These are phyloP conservation scores for Acanthamoeba sp. DNA, from an alignment of 208 protist genomes.

Conservation along the genomic window DNA sequence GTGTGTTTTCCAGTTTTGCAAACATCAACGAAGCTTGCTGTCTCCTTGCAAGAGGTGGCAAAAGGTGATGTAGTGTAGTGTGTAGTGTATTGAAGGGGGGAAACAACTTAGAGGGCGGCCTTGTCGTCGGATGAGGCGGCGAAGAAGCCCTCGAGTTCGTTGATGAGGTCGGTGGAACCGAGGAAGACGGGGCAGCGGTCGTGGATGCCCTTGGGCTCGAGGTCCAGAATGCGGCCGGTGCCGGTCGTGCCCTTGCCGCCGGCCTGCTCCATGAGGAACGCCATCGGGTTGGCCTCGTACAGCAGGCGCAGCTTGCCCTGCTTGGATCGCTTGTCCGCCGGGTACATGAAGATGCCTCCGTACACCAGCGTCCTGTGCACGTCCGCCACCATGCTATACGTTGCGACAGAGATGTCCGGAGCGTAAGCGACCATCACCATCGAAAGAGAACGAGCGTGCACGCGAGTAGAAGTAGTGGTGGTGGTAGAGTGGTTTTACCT, in stretches of 20 bases:
- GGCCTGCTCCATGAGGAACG: slow-evolving; percentile 78
- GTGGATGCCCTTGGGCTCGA: slow-evolving; percentile 92
- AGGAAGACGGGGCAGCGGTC: slow-evolving; percentile 95
- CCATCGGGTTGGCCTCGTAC: slow-evolving; percentile 93
- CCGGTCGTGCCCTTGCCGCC: slow-evolving; percentile 93
- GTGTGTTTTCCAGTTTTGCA: too few species aligned
- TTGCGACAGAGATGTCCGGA: too few species aligned
- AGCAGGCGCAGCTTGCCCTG: slow-evolving; percentile 98
- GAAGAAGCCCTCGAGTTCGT: slow-evolving; percentile 87
- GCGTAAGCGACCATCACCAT: too few species aligned
- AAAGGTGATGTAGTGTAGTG: too few species aligned
- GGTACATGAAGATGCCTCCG: slow-evolving; percentile 99
- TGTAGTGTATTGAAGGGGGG: too few species aligned
- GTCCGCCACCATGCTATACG: slow-evolving; percentile 92
- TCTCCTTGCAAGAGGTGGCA: too few species aligned
- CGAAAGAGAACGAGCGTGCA: background rate
- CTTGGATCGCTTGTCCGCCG: slow-evolving; percentile 92
- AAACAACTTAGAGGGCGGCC: slow-evolving; percentile 4
- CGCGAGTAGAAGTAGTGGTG: background rate
- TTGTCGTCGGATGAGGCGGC: slow-evolving; percentile 34
- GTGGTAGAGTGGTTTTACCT: background rate
- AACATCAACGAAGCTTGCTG: too few species aligned
- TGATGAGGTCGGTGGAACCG: slow-evolving; percentile 93
- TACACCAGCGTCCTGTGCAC: slow-evolving; percentile 98
- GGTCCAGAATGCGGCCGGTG: slow-evolving; percentile 91